Conservation (phyloP, 2,329 filamentous ascomycete genomes). For the Tolypocladium paradoxum region DNA sequence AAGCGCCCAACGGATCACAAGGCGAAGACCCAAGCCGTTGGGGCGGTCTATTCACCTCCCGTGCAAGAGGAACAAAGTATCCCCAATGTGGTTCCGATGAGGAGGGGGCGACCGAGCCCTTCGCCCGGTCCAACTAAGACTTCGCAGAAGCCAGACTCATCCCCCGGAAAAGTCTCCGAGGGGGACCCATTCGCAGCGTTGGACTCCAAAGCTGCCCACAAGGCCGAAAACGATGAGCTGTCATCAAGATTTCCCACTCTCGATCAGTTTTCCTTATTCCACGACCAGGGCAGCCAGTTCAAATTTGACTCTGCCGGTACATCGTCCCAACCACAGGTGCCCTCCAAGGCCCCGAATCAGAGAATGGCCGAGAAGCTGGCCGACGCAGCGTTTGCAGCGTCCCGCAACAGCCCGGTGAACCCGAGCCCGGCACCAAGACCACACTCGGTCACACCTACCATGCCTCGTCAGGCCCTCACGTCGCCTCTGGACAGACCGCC, state of each 20-base stretch:
- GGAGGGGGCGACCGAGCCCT: constrained; percentile 58
- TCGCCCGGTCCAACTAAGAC: constrained; percentile 30
- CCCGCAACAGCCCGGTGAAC: constrained; percentile 12
- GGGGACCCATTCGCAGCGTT: constrained; percentile 86
- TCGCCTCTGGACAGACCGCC: constrained; percentile 16
- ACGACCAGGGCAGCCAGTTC: constrained; percentile 75
- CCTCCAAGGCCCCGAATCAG: constrained; percentile 42
- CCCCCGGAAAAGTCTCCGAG: constrained; percentile 50
- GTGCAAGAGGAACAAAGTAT: constrained; percentile 60
- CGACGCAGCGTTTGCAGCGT: constrained; percentile 68
- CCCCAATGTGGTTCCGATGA: constrained; percentile 89
- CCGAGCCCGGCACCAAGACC: constrained; percentile 13
- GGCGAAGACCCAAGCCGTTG: constrained; percentile 49
- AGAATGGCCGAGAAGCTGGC: constrained; percentile 66
- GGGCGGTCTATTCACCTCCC: constrained; percentile 72
- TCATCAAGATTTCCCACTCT: constrained; percentile 80
- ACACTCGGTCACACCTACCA: constrained; percentile 19
- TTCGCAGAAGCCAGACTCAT: constrained; percentile 44
- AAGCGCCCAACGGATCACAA: constrained; percentile 44
- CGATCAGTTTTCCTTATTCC: constrained; percentile 84
- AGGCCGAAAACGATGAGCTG: constrained; percentile 61
- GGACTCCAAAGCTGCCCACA: constrained; percentile 47
- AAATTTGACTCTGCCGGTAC: constrained; percentile 59
- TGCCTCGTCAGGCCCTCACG: constrained; percentile 10
- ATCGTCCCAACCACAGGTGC: constrained; percentile 35